Evolutionary conservation across 2,329 filamentous ascomycete species (phyloP), one percentile per base, ranked within the genome.

Genomic region (Colletotrichum caudatum): DNA sequence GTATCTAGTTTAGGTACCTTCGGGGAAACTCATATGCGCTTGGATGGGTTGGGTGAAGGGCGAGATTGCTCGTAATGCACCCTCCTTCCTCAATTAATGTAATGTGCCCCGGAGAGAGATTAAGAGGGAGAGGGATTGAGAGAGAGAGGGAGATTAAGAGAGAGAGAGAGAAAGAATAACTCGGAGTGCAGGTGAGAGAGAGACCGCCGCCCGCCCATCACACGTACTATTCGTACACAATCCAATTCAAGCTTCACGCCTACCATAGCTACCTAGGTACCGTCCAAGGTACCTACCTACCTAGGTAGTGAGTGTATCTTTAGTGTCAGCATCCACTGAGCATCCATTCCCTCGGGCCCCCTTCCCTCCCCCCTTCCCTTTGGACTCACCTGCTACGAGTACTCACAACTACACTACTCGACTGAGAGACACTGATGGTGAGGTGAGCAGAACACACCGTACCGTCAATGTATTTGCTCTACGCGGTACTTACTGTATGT

Each of bases 61-160:
- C 66, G 70, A 72, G 71, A 72, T 72, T 72, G 67, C 60, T 58
- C 41, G 69, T 41, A 71, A 71, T 71, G 69, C 69, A 71, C 63
- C 46, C 63, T 60, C 66, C 50, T 69, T 65, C 61, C 50, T 69
- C 62, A 69, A 69, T 69, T 48, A 69, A 69, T 69, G 66, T 61
- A 60, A 69, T 69, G 66, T 61, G 56, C 33, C 16, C 37, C 6
- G 6, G 44, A 37, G 58, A 46, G 58, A 37, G 44, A 29, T 29
- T 4, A 29, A 29, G 29, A 29, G 26, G n/a, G n/a, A n/a, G n/a
- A n/a, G n/a, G 3, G 26, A 29, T 29, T 3, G 3, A 29, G 26
- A 29, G 26, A 29, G 26, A 46, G 9, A 14, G 9, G n/a, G n/a
- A 29, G 26, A 29, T 29, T 3, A 29, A 29, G 26, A 29, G 26